These are phyloP conservation scores for Leccinum olivaceopallidum DNA, from an alignment of 768 basidiomycete species.

Conservation along the genomic window DNA sequence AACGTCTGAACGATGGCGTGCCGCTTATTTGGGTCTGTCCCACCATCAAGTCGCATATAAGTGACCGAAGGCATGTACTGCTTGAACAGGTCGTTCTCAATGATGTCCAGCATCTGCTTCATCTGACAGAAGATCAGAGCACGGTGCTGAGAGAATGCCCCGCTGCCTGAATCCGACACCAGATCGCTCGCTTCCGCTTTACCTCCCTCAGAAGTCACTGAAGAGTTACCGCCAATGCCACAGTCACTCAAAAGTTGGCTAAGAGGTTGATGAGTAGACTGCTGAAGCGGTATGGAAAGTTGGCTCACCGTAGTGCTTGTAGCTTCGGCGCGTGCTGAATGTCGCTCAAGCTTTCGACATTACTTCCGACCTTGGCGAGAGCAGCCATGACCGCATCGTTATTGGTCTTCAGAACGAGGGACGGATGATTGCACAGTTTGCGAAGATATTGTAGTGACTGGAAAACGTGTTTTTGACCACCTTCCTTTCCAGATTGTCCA, in stretches of 20 bases:
- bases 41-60: constrained; percentile 97
- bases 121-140: constrained; percentile 99
- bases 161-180: constrained; percentile 45
- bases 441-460: constrained; percentile 95
- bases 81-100: constrained; percentile 92
- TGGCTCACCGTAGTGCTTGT: constrained; percentile 78
- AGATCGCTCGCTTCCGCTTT: constrained; percentile 72
- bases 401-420: constrained; percentile 80
- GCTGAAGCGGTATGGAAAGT: background rate
- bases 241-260: constrained; percentile 95
- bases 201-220: constrained; percentile 47
- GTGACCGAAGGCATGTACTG: constrained; percentile 92
- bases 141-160: constrained; percentile 89
- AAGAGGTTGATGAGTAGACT: constrained; percentile 9
- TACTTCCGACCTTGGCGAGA: constrained; percentile 54
- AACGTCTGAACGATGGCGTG: constrained; percentile 98
- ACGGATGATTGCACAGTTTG: constrained; percentile 97
- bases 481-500: constrained; percentile 35
- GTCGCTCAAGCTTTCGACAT: constrained; percentile 57
- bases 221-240: constrained; percentile 71
- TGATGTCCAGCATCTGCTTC: constrained; percentile 98
- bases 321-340: constrained; percentile 94
- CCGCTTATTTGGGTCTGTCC: constrained; percentile 89
- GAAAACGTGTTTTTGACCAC: constrained; percentile 86
- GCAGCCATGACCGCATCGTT: constrained; percentile 56